Evolutionary conservation across 441 rosid species (phyloP), one percentile per base, ranked within the genome.

Genomic region (Francoa sonchifolia): DNA sequence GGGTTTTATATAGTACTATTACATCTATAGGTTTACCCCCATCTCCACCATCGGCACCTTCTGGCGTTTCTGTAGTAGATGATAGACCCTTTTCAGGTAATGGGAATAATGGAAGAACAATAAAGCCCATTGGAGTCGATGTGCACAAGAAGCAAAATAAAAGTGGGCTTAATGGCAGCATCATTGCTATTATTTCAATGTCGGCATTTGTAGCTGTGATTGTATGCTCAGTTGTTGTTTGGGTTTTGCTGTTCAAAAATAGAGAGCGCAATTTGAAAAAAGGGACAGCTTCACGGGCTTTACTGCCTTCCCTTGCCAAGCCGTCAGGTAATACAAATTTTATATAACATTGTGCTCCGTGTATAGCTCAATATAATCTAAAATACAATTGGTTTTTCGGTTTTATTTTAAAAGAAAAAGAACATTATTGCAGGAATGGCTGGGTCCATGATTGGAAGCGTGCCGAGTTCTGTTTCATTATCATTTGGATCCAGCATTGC

Each of bases 401-500:
- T n/a, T n/a, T n/a, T n/a, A n/a, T n/a, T n/a, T n/a, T 14, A 14
- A 13, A 33, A 33, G 13, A 4, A 13, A 33, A 33, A 6, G 37
- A 33, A 33, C 6, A 11, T 40, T 42, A 44, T 62, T 59, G 55
- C 74, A 87, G 95, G 84, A 52, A 69, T 69, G 1, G 63, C 53
- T 9, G 78, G 83, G 19, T 82, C 87, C 20, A 48, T 61, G 47
- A 63, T 67, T 6, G 79, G 82, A 62, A 79, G 92, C 38, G 79
- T 76, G 48, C 67, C 59, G 21, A 86, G 78, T 65, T 85, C 87
- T 22, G 66, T 67, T 18, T 83, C 97, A 9, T 40, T 81, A 55
- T 89, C 98, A 19, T 77, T 82, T 67, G 89, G 77, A 28, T 89
- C 94, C 35, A 85, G 96, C 63, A 69, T 85, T 55, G 78, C 72